A percentile compares a stretch with the other conserved stretches of the same genome.
Evolutionary conservation across 2,329 filamentous ascomycete genomes (phyloP).

Genomic region (Colletotrichum costaricense): DNA sequence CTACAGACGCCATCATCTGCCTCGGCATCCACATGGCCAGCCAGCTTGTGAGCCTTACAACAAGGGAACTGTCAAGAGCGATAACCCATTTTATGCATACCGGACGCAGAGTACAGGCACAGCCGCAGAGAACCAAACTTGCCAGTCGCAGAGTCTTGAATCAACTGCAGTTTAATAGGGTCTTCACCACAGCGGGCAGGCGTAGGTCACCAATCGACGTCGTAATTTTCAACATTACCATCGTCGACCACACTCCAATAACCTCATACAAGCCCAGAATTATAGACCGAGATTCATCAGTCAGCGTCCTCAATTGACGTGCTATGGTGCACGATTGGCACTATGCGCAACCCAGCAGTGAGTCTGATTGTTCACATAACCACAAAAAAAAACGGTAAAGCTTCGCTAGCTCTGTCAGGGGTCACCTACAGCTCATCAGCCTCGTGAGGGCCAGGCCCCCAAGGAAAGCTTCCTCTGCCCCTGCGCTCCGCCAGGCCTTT

Average conservation of each 20-base stretch:
- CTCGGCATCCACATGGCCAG: constrained; percentile 3
- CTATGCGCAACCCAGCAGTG: constrained; percentile 27
- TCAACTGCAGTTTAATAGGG: neutral
- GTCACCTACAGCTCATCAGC: constrained; percentile 34
- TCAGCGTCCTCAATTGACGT: neutral
- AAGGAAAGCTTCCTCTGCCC: neutral
- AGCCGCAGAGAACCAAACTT: neutral
- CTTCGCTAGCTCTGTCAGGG: constrained; percentile 14
- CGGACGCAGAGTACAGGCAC: neutral
- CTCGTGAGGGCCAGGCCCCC: constrained; percentile 16
- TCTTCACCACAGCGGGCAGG: neutral
- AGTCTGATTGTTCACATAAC: constrained; percentile 24
- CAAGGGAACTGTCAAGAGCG: neutral
- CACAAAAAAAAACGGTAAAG: neutral
- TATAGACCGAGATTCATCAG: neutral
- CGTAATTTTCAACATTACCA: neutral
- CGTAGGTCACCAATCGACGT: neutral
- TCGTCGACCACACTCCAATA: neutral
- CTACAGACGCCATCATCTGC: neutral
- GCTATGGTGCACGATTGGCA: constrained; percentile 3
- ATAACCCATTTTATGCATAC: neutral
- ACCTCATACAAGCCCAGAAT: neutral
- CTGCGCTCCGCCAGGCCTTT: constrained; percentile 38
- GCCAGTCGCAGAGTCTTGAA: neutral
- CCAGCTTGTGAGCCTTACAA: neutral